Conservation (phyloP, 2,329 filamentous ascomycete species). For the Chalara sp. region DNA sequence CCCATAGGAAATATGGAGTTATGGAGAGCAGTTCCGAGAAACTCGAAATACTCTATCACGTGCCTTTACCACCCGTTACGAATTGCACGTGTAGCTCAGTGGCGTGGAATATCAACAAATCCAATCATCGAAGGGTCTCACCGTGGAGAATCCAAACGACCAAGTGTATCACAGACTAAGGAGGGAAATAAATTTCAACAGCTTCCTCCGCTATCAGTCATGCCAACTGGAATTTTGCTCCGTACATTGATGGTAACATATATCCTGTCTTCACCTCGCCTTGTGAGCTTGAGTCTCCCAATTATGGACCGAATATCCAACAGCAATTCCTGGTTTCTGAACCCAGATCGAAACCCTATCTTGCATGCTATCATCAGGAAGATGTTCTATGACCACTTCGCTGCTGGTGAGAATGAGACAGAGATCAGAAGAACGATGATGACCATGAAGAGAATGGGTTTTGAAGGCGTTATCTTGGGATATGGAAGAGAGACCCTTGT, state of each 20-base stretch:
- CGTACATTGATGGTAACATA: constrained; percentile 6
- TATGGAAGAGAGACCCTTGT: constrained; percentile 62
- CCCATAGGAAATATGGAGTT: too few relatives aligned
- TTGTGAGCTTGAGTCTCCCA: constrained; percentile 6
- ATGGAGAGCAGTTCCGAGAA: too few relatives aligned
- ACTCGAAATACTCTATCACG: too few relatives aligned
- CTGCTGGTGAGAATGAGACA: constrained; percentile 63
- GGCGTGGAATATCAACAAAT: too few relatives aligned
- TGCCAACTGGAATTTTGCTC: constrained; percentile 5
- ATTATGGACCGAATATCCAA: constrained; percentile 3
- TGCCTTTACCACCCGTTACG: too few relatives aligned
- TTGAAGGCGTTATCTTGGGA: constrained; percentile 73
- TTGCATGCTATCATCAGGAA: constrained; percentile 63
- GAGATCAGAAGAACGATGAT: constrained; percentile 61
- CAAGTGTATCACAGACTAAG: too few relatives aligned
- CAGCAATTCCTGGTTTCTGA: constrained; percentile 7
- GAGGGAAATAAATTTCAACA: not conserved
- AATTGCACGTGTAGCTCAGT: too few relatives aligned
- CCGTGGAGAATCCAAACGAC: too few relatives aligned
- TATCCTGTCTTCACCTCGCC: constrained; percentile 5
- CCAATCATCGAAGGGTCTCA: too few relatives aligned
- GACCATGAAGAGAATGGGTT: constrained; percentile 65
- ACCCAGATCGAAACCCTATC: constrained; percentile 64
- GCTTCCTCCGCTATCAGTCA: constrained; percentile 8
- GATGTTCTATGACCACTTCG: constrained; percentile 85